Evolutionary conservation across 768 basidiomycete species (phyloP), one percentile per base, ranked within the genome.

Genomic region (Pholiota conissans): DNA sequence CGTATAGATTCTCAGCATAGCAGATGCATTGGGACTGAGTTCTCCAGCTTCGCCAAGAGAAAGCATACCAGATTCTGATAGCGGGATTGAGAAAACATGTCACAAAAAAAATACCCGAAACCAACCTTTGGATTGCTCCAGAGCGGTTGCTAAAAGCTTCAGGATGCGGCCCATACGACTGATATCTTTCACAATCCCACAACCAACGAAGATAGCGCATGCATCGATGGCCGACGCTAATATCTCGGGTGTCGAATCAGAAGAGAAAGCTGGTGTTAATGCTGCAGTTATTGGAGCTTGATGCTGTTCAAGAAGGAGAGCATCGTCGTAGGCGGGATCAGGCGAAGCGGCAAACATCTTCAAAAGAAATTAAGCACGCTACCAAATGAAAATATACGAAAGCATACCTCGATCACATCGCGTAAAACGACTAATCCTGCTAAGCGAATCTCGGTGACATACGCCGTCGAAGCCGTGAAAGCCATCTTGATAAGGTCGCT

Each of bases 211-310:
- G 7, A 94, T 82, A 2, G 96, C 97, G 64, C 96, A 98, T 9
- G 94, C 90, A 67, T 94, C 86, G 16, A 98, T 87, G 1, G 95
- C 96, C 24, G 91, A 88, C 0, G 95, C 92, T 37, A 98, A 68
- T 29, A 98, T 95, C 69, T 99, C 96, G 0, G 96, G 96, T 0
- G 94, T 93, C 0, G 95, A 93, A 68, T 98, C 97, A 0, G 93
- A 82, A 1, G 93, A 94, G 67, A 99, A 98, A 0, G 95, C 95
- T 0, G 97, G 96, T 0, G 96, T 98, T 16, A 98, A 80, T 0
- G 97, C 97, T 18, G 97, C 94, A 2, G 96, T 97, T 58, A 99
- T 96, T 0, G 97, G 96, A 0, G 97, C 96, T 74, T 99, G 97
- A 71, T 97, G 91, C 70, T 99, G 97, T 68, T 99, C 96, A 11